Conservation (phyloP, 2,329 filamentous ascomycete species). For the Neodidymelliopsis sp. region DNA sequence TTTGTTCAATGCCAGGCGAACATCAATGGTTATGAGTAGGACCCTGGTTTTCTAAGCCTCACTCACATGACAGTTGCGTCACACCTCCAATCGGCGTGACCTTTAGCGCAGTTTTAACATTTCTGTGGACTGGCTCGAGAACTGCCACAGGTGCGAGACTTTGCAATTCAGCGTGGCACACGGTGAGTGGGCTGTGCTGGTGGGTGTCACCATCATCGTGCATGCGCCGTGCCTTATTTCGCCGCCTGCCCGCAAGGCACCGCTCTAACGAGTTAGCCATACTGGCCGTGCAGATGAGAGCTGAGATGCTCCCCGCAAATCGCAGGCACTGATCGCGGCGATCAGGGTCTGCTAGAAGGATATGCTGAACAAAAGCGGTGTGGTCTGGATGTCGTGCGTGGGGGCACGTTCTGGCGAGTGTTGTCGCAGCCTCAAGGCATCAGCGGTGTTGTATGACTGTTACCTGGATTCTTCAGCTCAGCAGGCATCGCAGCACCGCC, state of each 20-base stretch:
- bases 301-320: slow-evolving; percentile 5
- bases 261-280: slow-evolving; percentile 3
- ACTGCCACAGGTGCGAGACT: slow-evolving; percentile 3
- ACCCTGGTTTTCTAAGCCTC: slow-evolving; percentile 14
- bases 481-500: slow-evolving; percentile 8
- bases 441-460: slow-evolving; percentile 5
- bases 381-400: not conserved
- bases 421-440: not conserved
- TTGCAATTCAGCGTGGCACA: slow-evolving; percentile 14
- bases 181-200: slow-evolving; percentile 13
- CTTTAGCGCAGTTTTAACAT: slow-evolving; percentile 9
- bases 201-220: slow-evolving; percentile 13
- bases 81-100: slow-evolving; percentile 22
- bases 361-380: not conserved
- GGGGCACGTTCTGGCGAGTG: not conserved
- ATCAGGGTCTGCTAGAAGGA: slow-evolving; percentile 1
- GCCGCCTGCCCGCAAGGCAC: slow-evolving; percentile 10
- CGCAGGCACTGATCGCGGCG: not conserved
- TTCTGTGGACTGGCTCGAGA: slow-evolving; percentile 18
- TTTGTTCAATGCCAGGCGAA: slow-evolving; percentile 1
- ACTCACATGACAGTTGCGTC: slow-evolving; percentile 22
- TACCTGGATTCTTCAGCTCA: slow-evolving; percentile 7
- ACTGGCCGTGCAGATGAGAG: not conserved
- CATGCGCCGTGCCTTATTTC: slow-evolving; percentile 8
- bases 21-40: slow-evolving; percentile 14